phyloP scores from a whole-genome alignment of 495 filamentous ascomycete species.

The Oleoguttula mirabilis region DNA sequence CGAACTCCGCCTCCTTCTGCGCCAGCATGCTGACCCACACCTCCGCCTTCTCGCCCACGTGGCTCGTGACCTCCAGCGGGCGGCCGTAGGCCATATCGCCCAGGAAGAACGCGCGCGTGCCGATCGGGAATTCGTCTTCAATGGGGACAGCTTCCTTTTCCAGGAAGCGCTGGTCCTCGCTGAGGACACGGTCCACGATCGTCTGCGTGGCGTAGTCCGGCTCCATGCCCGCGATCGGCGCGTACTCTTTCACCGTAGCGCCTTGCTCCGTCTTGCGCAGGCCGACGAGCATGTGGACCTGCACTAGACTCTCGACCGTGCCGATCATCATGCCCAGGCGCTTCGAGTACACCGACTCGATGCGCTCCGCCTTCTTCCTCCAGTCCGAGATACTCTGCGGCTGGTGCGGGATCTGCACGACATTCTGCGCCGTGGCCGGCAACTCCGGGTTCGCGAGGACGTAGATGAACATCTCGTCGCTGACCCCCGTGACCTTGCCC shows the following conservation, averaged over 20 bases:
- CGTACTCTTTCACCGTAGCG: constrained; percentile 87
- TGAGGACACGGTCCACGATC: constrained; percentile 79
- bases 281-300: constrained; percentile 86
- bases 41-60: constrained; percentile 56
- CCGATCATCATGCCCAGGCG: constrained; percentile 81
- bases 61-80: constrained; percentile 69
- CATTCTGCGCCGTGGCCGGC: constrained; percentile 36
- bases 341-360: constrained; percentile 80
- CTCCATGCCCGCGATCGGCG: constrained; percentile 74
- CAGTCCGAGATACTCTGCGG: constrained; percentile 70
- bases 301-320: constrained; percentile 72
- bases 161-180: constrained; percentile 84
- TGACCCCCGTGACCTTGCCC: constrained; percentile 75
- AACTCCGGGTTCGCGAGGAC: constrained; percentile 30
- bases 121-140: constrained; percentile 80
- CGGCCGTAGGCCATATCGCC: constrained; percentile 90
- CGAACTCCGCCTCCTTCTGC: constrained; percentile 68
- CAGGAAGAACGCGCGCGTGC: constrained; percentile 81
- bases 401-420: constrained; percentile 55
- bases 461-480: constrained; percentile 91
- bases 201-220: constrained; percentile 84
- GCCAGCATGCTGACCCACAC: constrained; percentile 59
- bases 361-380: constrained; percentile 68
- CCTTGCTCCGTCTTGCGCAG: constrained; percentile 83
- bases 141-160: constrained; percentile 76